phyloP scores from a whole-genome alignment of 1,284 basidiomycete species.

The Naganishia sp. region DNA sequence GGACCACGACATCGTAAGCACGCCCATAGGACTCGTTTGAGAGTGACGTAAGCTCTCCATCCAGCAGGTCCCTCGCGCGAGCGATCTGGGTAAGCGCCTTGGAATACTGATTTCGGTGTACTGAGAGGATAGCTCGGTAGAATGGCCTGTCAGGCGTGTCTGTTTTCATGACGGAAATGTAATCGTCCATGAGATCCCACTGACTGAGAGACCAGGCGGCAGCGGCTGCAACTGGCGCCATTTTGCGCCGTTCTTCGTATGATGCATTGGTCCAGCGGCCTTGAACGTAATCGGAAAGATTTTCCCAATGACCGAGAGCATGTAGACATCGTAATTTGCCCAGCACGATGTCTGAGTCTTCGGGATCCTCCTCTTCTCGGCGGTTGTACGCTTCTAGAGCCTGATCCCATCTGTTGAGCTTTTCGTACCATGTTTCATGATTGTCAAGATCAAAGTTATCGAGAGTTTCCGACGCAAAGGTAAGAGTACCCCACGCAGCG shows the following conservation, averaged over 20 bases:
- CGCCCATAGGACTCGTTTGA: constrained; percentile 95
- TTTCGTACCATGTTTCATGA: constrained; percentile 82
- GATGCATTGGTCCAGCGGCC: constrained; percentile 83
- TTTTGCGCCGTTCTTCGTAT: constrained; percentile 82
- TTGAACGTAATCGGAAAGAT: constrained; percentile 81
- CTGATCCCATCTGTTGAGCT: constrained; percentile 95
- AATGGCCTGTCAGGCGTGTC: constrained; percentile 95
- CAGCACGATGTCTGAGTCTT: constrained; percentile 59
- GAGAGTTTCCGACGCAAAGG: constrained; percentile 70
- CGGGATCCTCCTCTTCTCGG: constrained; percentile 43
- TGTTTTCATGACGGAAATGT: constrained; percentile 88
- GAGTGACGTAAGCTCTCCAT: constrained; percentile 87
- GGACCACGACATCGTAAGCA: constrained; percentile 94
- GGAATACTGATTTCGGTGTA: constrained; percentile 93
- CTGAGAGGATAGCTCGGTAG: constrained; percentile 92
- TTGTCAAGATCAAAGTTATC: constrained; percentile 48
- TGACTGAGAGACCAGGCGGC: constrained; percentile 96
- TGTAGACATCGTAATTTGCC: constrained; percentile 96
- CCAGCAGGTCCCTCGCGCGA: constrained; percentile 90
- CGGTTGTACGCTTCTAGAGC: constrained; percentile 75
- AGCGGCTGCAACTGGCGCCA: constrained; percentile 94
- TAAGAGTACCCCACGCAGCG: constrained; percentile 90
- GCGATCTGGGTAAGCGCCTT: constrained; percentile 89
- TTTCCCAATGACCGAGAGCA: constrained; percentile 97
- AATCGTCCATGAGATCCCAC: constrained; percentile 99